phyloP scores from a whole-genome alignment of 148 eudicot species.

The Vaccinium darrowii region DNA sequence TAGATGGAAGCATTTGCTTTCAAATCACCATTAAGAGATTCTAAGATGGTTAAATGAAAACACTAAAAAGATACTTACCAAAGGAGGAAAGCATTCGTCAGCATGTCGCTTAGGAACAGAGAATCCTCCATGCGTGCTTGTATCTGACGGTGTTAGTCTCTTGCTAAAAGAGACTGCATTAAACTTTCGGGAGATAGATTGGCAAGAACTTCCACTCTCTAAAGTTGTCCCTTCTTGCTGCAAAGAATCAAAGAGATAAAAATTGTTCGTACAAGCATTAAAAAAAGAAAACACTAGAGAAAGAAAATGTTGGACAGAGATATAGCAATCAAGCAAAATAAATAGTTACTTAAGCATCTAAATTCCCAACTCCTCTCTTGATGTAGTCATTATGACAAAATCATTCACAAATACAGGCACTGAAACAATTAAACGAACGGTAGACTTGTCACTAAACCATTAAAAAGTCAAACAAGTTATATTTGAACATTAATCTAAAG shows the following conservation, averaged over 20 bases:
- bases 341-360: neutral
- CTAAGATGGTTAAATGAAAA: neutral
- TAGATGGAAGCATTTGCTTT: neutral
- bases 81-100: slow-evolving; percentile 24
- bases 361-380: neutral
- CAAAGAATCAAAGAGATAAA: neutral
- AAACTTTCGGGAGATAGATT: neutral
- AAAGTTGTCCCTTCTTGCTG: neutral
- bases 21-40: neutral
- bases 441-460: neutral
- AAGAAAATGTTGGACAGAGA: neutral
- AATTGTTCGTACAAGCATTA: neutral
- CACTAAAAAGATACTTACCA: slow-evolving; percentile 13
- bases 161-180: slow-evolving; percentile 9
- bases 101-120: slow-evolving; percentile 23
- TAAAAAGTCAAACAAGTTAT: neutral
- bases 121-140: slow-evolving; percentile 28
- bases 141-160: slow-evolving; percentile 29
- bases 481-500: neutral
- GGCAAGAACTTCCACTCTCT: neutral
- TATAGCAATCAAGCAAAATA: neutral
- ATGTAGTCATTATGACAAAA: neutral
- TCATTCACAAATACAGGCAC: neutral
- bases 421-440: neutral
- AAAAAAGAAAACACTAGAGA: neutral